These are phyloP conservation scores for Phalaenopsis equestris DNA, from an alignment of 106 monocot genomes.

Conservation along the genomic window DNA sequence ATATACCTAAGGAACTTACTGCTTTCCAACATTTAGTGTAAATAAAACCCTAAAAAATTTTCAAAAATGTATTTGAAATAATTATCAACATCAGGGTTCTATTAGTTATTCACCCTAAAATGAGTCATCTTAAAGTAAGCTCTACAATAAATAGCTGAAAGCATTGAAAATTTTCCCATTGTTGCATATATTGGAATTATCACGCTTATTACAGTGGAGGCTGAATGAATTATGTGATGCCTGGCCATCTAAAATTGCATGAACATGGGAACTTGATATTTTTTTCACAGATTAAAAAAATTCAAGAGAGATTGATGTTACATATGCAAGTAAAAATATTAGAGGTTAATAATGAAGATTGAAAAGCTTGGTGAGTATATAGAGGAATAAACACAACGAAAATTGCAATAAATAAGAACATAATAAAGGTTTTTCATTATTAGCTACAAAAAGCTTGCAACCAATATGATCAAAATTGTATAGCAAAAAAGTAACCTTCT, in stretches of 20 bases:
- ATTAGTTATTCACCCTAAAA: too few species aligned
- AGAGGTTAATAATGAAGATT: neutral
- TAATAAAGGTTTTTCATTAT: too few species aligned
- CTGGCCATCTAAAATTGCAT: neutral
- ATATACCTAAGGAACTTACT: too few species aligned
- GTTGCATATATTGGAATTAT: neutral
- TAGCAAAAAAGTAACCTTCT: too few species aligned
- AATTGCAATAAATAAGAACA: too few species aligned
- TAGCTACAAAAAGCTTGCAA: too few species aligned
- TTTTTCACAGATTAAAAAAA: neutral
- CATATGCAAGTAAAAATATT: neutral
- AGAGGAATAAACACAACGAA: too few species aligned
- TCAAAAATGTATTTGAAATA: neutral
- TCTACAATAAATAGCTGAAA: neutral
- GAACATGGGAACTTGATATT: neutral
- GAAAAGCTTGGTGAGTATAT: too few species aligned
- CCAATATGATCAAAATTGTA: too few species aligned
- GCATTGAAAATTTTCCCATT: neutral
- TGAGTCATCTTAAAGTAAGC: neutral
- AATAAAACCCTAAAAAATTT: neutral
- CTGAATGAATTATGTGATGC: neutral
- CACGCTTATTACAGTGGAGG: neutral
- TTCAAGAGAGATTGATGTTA: neutral
- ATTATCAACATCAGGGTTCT: too few species aligned
- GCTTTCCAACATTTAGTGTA: too few species aligned